Evolutionary conservation across 768 basidiomycete genomes (phyloP), one percentile per base, ranked within the genome.

Genomic region (Lentinula edodes): DNA sequence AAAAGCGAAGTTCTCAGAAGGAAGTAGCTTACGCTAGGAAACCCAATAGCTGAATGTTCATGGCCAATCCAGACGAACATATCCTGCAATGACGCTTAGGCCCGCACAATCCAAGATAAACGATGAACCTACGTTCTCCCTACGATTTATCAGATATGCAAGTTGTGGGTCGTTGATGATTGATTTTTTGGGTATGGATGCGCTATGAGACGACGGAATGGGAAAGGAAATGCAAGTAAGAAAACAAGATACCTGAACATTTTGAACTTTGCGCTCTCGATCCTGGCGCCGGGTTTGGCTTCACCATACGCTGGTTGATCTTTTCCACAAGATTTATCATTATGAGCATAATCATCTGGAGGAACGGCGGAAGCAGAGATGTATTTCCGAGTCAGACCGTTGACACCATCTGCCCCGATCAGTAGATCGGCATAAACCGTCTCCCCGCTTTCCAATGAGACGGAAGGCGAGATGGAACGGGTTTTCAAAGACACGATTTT

Each of bases 331-430:
- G n/a, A n/a, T n/a, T n/a, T 68, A 12, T 70, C 66, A 1, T 12
- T 55, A 10, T 41, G 34, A 5, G 5, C 6, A 38, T 7, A 2
- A n/a, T 39, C 7, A 6, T 7, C 7, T 32, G 23, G 46, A 23
- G 23, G 46, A 23, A 20, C 28, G 69, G 72, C 12, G 74, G 60
- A 1, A 82, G 68, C 2, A 72, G 66, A 23, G 67, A 70, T 41
- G 50, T 28, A 42, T 43, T 39, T 36, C 6, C 75, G 66, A 7
- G 77, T 70, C 35, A 80, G 23, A 20, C 84, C 82, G 5, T 66
- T 64, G 28, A 67, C 64, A 3, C 85, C 85, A 64, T 86, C 85
- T 1, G 85, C 84, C 13, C 84, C 85, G 54, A 87, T 71, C 61
- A 87, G 75, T 23, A 85, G 74, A 66, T 87, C 79, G 16, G 78